Percentiles rank a stretch among this genome's conserved stretches.
Evolutionary conservation across 1,284 basidiomycete species (phyloP).

Genomic region (Takashimella tepidaria): DNA sequence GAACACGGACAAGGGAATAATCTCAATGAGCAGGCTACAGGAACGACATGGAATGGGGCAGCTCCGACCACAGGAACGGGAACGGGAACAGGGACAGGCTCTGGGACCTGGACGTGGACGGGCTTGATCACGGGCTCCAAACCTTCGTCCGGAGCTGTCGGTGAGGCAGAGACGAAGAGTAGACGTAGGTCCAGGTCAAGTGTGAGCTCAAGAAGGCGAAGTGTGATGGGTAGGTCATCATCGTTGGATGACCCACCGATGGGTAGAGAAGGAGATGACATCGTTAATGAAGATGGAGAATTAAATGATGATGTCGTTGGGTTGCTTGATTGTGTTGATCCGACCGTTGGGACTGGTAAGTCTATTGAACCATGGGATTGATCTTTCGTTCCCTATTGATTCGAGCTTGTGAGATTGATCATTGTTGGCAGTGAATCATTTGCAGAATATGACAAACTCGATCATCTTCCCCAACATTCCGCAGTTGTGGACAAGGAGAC

Average conservation of each 20-base stretch:
- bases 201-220: neutral
- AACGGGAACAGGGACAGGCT: too few relatives aligned
- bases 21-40: too few relatives aligned
- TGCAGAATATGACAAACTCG: conserved; percentile 46
- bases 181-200: too few relatives aligned
- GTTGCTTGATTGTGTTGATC: conserved; percentile 39
- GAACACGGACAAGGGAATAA: neutral
- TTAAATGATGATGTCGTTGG: conserved; percentile 41
- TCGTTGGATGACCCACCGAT: too few relatives aligned
- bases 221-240: neutral
- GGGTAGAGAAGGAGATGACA: conserved; percentile 1
- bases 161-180: too few relatives aligned
- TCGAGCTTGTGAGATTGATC: neutral
- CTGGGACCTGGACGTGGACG: too few relatives aligned
- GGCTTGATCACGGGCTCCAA: too few relatives aligned
- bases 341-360: conserved; percentile 38
- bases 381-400: neutral
- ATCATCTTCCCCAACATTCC: conserved; percentile 46
- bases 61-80: neutral
- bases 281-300: conserved; percentile 14
- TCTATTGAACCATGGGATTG: neutral
- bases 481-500: conserved; percentile 35
- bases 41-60: too few relatives aligned
- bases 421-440: conserved; percentile 31
- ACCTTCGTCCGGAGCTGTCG: too few relatives aligned